Conservation (phyloP, 371 early-diverging fungal species). For the Furculomyces boomerangus region DNA sequence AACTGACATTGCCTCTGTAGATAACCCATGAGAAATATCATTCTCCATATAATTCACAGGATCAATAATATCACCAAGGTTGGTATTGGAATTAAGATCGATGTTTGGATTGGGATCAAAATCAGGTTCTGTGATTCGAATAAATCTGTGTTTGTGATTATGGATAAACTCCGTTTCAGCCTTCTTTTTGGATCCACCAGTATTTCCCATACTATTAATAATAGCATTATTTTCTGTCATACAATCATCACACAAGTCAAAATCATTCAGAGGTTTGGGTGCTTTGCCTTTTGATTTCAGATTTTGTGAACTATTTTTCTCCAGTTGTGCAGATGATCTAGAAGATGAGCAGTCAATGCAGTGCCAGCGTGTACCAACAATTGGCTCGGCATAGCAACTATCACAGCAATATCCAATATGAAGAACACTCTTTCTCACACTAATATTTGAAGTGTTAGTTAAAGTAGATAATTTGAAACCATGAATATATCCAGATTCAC, state of each 20-base stretch:
- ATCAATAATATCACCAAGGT: background rate
- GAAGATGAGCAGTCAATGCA: slow-evolving; percentile 16
- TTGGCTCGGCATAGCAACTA: slow-evolving; percentile 20
- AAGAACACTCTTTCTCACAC: slow-evolving; percentile 10
- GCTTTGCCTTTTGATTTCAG: too few relatives aligned
- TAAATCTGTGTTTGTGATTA: background rate
- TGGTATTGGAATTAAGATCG: background rate
- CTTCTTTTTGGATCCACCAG: background rate
- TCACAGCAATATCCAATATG: slow-evolving; percentile 25
- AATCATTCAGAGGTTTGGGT: slow-evolving; percentile 1
- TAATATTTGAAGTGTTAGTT: too few relatives aligned
- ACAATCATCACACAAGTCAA: slow-evolving; percentile 24
- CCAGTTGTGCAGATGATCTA: too few relatives aligned
- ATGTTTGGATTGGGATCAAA: background rate
- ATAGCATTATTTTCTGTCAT: slow-evolving; percentile 16
- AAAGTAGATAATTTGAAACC: too few relatives aligned
- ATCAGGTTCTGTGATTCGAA: background rate
- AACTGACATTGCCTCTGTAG: background rate
- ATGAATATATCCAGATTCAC: too few relatives aligned
- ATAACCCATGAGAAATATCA: background rate
- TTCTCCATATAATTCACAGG: background rate
- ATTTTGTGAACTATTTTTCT: too few relatives aligned
- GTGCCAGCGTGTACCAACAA: slow-evolving; percentile 24
- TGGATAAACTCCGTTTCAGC: background rate
- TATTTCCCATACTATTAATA: background rate